A percentile compares a stretch with the other conserved stretches of the same genome.
phyloP scores from a whole-genome alignment of 2,329 filamentous ascomycete genomes.

The Fusarium guadeloupense region DNA sequence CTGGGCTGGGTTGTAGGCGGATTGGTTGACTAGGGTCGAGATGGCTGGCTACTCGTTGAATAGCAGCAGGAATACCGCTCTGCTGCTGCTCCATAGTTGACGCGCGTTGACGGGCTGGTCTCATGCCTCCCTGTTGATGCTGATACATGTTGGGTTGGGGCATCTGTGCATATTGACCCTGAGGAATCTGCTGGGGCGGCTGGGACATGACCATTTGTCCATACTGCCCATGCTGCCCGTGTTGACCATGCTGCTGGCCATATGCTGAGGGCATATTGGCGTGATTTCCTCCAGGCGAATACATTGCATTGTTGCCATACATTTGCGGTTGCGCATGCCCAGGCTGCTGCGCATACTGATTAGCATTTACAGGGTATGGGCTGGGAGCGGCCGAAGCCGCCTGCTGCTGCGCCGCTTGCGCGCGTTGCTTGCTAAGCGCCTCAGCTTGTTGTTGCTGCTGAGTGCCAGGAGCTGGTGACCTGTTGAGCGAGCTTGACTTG shows the following conservation, averaged over 20 bases:
- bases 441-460: constrained; percentile 97
- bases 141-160: constrained; percentile 66
- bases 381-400: constrained; percentile 73
- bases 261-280: constrained; percentile 75
- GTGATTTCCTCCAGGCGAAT: constrained; percentile 65
- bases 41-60: constrained; percentile 95
- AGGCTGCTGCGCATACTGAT: constrained; percentile 57
- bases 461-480: constrained; percentile 90
- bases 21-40: constrained; percentile 95
- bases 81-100: constrained; percentile 97
- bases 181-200: constrained; percentile 70
- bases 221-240: constrained; percentile 71
- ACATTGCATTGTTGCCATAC: constrained; percentile 86
- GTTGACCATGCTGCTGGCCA: constrained; percentile 74
- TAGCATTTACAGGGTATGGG: constrained; percentile 66
- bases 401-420: constrained; percentile 74
- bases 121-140: constrained; percentile 72
- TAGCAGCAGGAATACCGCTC: constrained; percentile 88
- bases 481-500: constrained; percentile 83
- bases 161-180: constrained; percentile 68
- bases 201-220: constrained; percentile 78
- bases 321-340: constrained; percentile 68
- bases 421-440: constrained; percentile 90
- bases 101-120: constrained; percentile 84
- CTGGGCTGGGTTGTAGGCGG: constrained; percentile 90